Percentiles rank a stretch among this genome's conserved stretches.
Evolutionary conservation across 2,329 filamentous ascomycete genomes (phyloP).

Genomic region (Penicillium crustosum): DNA sequence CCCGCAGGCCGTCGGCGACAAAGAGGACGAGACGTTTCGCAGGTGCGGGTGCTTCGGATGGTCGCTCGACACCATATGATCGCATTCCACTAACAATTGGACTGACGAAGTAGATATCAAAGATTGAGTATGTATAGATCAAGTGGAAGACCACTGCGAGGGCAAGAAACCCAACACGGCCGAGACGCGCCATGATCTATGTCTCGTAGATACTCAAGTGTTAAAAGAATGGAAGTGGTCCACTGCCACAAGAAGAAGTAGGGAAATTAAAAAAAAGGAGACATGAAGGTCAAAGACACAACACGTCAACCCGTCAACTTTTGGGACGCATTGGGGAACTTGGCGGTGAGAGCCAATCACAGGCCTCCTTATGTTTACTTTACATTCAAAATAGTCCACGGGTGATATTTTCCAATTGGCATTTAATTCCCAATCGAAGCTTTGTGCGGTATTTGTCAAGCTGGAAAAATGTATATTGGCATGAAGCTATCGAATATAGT

Average conservation of each 20-base stretch:
- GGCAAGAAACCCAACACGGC: constrained; percentile 79
- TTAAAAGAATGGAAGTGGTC: constrained; percentile 26
- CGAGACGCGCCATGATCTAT: constrained; percentile 52
- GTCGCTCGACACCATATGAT: constrained; percentile 69
- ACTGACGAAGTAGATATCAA: constrained; percentile 98
- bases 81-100: constrained; percentile 96
- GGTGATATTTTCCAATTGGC: background rate
- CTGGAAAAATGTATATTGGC: background rate
- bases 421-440: background rate
- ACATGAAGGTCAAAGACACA: constrained; percentile 10
- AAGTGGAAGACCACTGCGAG: constrained; percentile 90
- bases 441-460: background rate
- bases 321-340: constrained; percentile 21
- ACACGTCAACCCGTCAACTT: constrained; percentile 12
- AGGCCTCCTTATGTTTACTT: constrained; percentile 10
- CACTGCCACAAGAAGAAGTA: constrained; percentile 16
- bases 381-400: background rate
- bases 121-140: constrained; percentile 92
- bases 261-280: constrained; percentile 20
- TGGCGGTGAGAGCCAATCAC: constrained; percentile 30
- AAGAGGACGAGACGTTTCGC: constrained; percentile 89
- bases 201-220: constrained; percentile 10
- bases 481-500: background rate
- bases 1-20: constrained; percentile 94
- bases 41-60: constrained; percentile 63